Conservation (phyloP, 805 yeast species). For the Teunomyces gatunensis region DNA sequence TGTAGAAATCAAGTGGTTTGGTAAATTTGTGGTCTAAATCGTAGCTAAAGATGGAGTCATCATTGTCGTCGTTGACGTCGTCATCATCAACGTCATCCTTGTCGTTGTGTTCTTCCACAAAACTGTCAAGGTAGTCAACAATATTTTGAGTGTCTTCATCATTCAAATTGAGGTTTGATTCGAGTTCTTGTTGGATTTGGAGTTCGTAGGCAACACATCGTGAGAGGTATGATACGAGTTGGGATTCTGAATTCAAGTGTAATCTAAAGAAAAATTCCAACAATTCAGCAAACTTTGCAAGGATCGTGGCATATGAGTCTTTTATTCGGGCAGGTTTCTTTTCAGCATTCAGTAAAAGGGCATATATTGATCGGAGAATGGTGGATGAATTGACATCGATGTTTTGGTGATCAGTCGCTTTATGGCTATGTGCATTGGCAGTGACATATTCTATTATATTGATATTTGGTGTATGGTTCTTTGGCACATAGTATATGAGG, state of each 20-base stretch:
- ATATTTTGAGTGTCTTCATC: conserved; percentile 22
- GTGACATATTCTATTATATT: conserved; percentile 4
- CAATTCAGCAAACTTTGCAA: conserved; percentile 14
- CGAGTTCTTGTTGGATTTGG: conserved; percentile 14
- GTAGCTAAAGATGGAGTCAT: conserved; percentile 21
- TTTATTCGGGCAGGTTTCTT: conserved; percentile 13
- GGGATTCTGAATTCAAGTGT: conserved; percentile 16
- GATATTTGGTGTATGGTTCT: not conserved
- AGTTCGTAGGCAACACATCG: conserved; percentile 20
- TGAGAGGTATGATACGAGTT: conserved; percentile 15
- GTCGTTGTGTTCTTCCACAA: conserved; percentile 10
- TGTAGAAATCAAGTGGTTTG: conserved; percentile 12
- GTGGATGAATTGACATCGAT: conserved; percentile 2
- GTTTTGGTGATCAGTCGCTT: not conserved
- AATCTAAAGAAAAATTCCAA: conserved; percentile 15
- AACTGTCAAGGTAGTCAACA: conserved; percentile 17
- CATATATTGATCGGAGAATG: conserved; percentile 5
- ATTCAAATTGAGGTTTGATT: conserved; percentile 11
- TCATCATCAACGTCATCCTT: conserved; percentile 1
- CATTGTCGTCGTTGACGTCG: conserved; percentile 6
- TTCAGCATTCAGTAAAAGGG: not conserved
- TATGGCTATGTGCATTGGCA: not conserved
- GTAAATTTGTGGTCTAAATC: conserved; percentile 5
- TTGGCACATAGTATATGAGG: not conserved
- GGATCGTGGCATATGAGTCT: conserved; percentile 15